Base-by-base conservation (phyloP, 352 stramenopile genomes). In the Globisporangium spinosum region DNA sequence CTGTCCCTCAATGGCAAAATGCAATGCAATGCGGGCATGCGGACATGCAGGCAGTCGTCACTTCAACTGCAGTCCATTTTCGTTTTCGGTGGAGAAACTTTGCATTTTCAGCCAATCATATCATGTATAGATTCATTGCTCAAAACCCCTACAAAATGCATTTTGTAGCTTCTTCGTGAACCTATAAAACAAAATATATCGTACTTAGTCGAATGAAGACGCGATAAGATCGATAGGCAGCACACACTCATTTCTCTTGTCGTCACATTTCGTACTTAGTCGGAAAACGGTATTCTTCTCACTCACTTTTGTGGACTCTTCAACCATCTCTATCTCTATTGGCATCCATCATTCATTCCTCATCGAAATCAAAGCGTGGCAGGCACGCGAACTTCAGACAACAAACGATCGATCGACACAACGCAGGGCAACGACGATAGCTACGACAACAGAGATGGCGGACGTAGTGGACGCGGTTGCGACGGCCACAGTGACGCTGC, bases 401-500 rank as follows among this genome's bases (percentile, higher is more conserved):
- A 32, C 29, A 4, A 32, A 17, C 38, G 38, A 45, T 45, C 38
- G 13, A 13, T 45, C 38, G 38, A 15, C 13, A 45, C 38, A 45
- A 20, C 38, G 2, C 38, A 45, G 12, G 38, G 20, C 10, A 45
- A 45, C 10, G 38, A 45, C 38, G 38, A 45, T 6, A 45, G 15
- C 20, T 20, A 55, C 22, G 7, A 22, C 47, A 25, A 13, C 47
- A 27, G 13, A n/a, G 4, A 59, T 60, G 54, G 35, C 27, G 25
- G 54, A 58, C 15, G 25, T 38, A 32, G 54, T 27, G 8, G 54
- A 60, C 27, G 38, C 58, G 7, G 47, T 72, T 53, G 68, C 75
- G 62, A 71, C 75, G 25, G 63, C 66, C 12, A 34, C 68, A 29
- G 66, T 25, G n/a, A 51, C 66, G 23, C 17, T 71, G 20, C 40